Evolutionary conservation across 2,329 filamentous ascomycete species (phyloP).

Genomic region (Anisogramma anomala): DNA sequence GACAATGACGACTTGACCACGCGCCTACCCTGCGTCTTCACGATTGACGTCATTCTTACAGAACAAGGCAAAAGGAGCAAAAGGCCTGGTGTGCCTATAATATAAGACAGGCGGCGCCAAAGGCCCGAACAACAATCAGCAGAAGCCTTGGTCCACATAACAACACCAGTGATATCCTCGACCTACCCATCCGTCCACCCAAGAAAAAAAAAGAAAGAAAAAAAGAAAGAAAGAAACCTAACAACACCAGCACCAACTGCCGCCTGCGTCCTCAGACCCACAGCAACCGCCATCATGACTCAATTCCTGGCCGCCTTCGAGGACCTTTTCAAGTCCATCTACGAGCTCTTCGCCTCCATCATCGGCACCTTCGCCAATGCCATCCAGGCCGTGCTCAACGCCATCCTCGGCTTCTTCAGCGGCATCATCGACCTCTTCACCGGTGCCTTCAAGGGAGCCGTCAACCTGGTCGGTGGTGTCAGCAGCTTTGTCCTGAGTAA

Average conservation of each 20-base stretch:
- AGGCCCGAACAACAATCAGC: no score
- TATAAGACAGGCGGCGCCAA: no score
- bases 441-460: slow-evolving; percentile 25
- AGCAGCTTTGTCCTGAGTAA: slow-evolving; percentile 29
- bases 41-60: no score
- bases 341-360: slow-evolving; percentile 29
- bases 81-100: no score
- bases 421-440: slow-evolving; percentile 26
- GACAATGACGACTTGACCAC: no score
- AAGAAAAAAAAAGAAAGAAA: no score
- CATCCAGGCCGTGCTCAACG: slow-evolving; percentile 23
- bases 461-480: slow-evolving; percentile 28
- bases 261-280: background rate
- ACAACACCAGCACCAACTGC: background rate
- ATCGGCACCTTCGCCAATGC: slow-evolving; percentile 25
- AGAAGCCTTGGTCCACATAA: no score
- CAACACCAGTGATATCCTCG: no score
- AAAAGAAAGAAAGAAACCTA: background rate
- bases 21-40: no score
- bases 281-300: slow-evolving; percentile 14
- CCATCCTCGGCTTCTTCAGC: slow-evolving; percentile 26
- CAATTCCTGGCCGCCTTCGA: slow-evolving; percentile 25
- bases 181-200: no score
- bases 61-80: no score
- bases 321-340: slow-evolving; percentile 30